Evolutionary conservation across 1,284 basidiomycete genomes (phyloP).

Genomic region (Marasmius fiardii): DNA sequence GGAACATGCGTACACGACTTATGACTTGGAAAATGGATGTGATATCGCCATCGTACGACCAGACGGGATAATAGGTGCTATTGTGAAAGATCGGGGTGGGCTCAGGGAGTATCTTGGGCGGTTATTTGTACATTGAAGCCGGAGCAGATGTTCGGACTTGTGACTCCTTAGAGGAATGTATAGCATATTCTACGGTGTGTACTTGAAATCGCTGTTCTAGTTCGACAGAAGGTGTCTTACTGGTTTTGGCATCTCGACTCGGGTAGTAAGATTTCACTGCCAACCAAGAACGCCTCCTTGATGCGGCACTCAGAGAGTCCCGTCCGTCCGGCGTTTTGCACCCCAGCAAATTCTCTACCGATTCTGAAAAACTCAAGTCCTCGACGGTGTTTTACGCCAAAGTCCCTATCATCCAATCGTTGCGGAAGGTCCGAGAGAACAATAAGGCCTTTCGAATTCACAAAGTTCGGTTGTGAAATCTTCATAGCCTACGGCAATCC

Average conservation of each 20-base stretch:
- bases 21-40: constrained; percentile 27
- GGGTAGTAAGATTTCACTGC: not conserved
- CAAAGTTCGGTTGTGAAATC: not conserved
- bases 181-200: too few species aligned
- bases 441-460: constrained; percentile 4
- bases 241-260: not conserved
- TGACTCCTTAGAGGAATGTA: too few species aligned
- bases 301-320: constrained; percentile 4
- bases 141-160: too few species aligned
- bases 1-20: constrained; percentile 34
- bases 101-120: constrained; percentile 30
- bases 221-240: not conserved
- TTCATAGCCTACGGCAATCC: constrained; percentile 10
- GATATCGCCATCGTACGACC: constrained; percentile 35
- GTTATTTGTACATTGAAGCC: constrained; percentile 9
- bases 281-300: constrained; percentile 3
- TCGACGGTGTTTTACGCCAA: not conserved
- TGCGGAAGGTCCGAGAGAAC: not conserved
- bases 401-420: not conserved
- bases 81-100: constrained; percentile 26
- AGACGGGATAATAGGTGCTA: constrained; percentile 37
- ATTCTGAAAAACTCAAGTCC: not conserved
- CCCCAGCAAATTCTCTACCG: constrained; percentile 7
- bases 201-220: not conserved
- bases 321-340: constrained; percentile 5